Evolutionary conservation across 345 rosid species (phyloP), one percentile per base, ranked within the genome.

Genomic region (Mangifera indica): DNA sequence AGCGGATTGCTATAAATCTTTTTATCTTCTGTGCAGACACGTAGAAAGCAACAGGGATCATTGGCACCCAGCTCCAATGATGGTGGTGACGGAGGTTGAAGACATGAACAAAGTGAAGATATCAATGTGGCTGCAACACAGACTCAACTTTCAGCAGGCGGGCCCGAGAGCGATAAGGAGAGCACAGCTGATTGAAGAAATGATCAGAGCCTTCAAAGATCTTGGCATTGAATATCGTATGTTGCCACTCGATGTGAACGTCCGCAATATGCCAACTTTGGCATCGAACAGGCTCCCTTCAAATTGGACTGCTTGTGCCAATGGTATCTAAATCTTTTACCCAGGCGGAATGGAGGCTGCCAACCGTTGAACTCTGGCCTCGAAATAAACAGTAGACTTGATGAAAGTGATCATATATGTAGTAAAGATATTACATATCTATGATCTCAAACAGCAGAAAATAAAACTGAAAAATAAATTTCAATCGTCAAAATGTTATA

Each of bases 101-200:
- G 87, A 87, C 66, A 87, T 87, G 88, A 85, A 82, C 81, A 85
- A 48, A 58, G 48, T 87, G 67, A 77, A 74, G 56, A 75, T 87
- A 67, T 17, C 21, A 3, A 8, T 83, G 17, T 26, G 53, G 17
- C 49, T 69, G 5, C 18, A 1, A 13, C 88, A 87, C 72, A 75
- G 37, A 59, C n/a, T 63, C 70, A 85, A 83, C 77, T 75, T 73
- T 63, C 80, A 81, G 60, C 60, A 84, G 26, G 58, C 54, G 67
- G 60, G 20, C 17, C 79, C 69, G 72, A 82, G 84, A 78, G 59
- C 17, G 67, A 10, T 0, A 1, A 75, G 84, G 68, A 81, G 88
- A 74, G 42, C 57, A 34, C 37, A 52, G 66, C 63, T 87, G 25
- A 8, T 87, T n/a, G 81, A 81, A 71, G 66, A 83, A 63, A 70